A percentile compares a stretch with the other conserved stretches of the same genome.
These are phyloP conservation scores for Fagopyrum tataricum DNA, from an alignment of 148 eudicot species.

Conservation along the genomic window DNA sequence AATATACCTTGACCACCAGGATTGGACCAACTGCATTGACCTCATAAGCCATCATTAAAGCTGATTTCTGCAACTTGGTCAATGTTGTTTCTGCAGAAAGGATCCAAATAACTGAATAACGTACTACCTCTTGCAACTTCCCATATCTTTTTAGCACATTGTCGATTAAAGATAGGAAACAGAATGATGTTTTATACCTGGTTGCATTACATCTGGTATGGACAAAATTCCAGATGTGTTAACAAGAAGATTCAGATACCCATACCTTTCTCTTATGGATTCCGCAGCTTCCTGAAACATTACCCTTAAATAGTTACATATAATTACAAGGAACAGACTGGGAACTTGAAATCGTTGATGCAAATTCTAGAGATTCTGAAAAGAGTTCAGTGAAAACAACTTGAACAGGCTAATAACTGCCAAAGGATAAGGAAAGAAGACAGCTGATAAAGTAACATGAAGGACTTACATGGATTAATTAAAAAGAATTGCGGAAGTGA, in stretches of 20 bases:
- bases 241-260: slow-evolving; percentile 67
- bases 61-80: slow-evolving; percentile 61
- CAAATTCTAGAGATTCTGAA: background rate
- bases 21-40: slow-evolving; percentile 92
- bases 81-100: slow-evolving; percentile 72
- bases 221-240: slow-evolving; percentile 90
- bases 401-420: background rate
- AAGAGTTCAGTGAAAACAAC: background rate
- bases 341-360: background rate
- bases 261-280: slow-evolving; percentile 53
- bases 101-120: slow-evolving; percentile 11
- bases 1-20: slow-evolving; percentile 63
- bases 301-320: background rate
- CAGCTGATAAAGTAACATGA: background rate
- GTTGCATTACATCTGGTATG: slow-evolving; percentile 64
- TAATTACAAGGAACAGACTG: background rate
- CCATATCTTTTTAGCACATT: background rate
- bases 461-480: background rate
- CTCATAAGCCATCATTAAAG: slow-evolving; percentile 77
- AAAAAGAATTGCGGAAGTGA: background rate
- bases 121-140: background rate
- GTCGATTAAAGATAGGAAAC: background rate
- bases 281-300: slow-evolving; percentile 55
- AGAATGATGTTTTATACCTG: slow-evolving; percentile 43
- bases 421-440: background rate